These are phyloP conservation scores for Roridomyces roridus DNA, from an alignment of 768 basidiomycete species.

Conservation along the genomic window DNA sequence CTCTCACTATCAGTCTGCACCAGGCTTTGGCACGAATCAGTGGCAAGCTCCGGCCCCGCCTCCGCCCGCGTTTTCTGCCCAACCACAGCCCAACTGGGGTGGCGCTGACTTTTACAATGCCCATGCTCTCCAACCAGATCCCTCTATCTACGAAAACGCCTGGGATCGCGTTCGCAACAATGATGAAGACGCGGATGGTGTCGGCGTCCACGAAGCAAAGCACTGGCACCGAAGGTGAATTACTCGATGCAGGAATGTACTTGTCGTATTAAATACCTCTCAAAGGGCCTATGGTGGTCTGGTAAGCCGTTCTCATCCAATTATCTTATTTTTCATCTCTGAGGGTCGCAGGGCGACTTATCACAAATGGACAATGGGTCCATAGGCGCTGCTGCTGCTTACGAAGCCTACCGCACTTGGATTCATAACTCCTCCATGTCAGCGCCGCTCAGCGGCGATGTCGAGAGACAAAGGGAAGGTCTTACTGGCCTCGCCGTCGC, in stretches of 20 bases:
- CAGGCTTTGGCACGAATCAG: too few relatives aligned
- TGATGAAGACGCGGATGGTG: slow-evolving; percentile 41
- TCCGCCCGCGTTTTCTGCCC: slow-evolving; percentile 45
- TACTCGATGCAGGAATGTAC: too few relatives aligned
- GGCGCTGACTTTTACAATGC: slow-evolving; percentile 70
- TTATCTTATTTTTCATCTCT: background rate
- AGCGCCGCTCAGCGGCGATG: slow-evolving; percentile 60
- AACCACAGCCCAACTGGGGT: slow-evolving; percentile 62
- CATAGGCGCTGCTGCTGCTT: slow-evolving; percentile 81
- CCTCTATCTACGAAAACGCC: slow-evolving; percentile 63
- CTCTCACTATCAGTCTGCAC: too few relatives aligned
- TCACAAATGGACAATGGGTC: slow-evolving; percentile 57
- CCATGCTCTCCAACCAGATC: slow-evolving; percentile 61
- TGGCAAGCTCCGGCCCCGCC: slow-evolving; percentile 48
- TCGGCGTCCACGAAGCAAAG: slow-evolving; percentile 64
- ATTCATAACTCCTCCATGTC: slow-evolving; percentile 62
- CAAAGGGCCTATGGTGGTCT: slow-evolving; percentile 69
- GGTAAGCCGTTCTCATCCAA: slow-evolving; percentile 42
- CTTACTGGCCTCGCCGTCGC: slow-evolving; percentile 72
- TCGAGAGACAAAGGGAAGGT: slow-evolving; percentile 68
- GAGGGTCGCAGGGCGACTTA: slow-evolving; percentile 52
- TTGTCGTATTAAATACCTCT: too few relatives aligned
- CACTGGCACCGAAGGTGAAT: slow-evolving; percentile 72
- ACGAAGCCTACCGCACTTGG: slow-evolving; percentile 77
- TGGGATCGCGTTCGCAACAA: slow-evolving; percentile 54